Conservation (phyloP, 2,329 filamentous ascomycete genomes). For the Neodidymelliopsis sp. region DNA sequence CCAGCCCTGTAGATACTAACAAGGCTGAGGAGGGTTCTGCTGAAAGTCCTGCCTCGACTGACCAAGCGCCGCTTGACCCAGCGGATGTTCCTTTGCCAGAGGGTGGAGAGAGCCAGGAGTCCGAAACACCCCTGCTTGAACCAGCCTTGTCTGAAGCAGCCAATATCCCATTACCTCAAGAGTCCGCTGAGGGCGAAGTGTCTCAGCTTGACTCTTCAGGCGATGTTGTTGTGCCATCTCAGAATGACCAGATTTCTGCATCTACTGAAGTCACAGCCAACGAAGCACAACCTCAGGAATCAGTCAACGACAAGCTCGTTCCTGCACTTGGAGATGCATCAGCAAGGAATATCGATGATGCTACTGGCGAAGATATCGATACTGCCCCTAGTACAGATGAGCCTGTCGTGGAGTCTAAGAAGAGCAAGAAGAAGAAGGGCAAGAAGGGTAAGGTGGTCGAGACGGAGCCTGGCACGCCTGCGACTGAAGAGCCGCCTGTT, state of each 20-base stretch:
- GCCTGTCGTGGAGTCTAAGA: slow-evolving; percentile 22
- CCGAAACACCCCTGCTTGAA: neutral
- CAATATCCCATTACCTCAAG: slow-evolving; percentile 4
- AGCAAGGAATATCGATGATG: neutral
- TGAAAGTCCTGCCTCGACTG: neutral
- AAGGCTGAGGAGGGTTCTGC: neutral
- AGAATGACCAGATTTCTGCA: neutral
- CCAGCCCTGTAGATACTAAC: neutral
- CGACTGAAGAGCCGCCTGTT: slow-evolving; percentile 7
- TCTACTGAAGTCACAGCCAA: neutral
- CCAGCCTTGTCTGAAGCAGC: neutral
- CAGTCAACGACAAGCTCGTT: neutral
- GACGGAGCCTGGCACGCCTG: slow-evolving; percentile 17
- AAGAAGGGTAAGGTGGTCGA: slow-evolving; percentile 25
- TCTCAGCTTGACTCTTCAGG: neutral
- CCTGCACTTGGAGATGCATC: neutral
- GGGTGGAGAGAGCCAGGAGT: neutral
- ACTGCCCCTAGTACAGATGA: neutral
- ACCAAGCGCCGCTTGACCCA: neutral
- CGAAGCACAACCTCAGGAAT: neutral
- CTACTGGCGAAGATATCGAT: neutral
- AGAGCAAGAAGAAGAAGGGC: slow-evolving; percentile 34
- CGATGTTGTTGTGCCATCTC: neutral
- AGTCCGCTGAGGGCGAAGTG: neutral
- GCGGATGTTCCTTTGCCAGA: neutral